phyloP scores from a whole-genome alignment of 2,329 filamentous ascomycete genomes.

The Ophiostoma novo-ulmi region DNA sequence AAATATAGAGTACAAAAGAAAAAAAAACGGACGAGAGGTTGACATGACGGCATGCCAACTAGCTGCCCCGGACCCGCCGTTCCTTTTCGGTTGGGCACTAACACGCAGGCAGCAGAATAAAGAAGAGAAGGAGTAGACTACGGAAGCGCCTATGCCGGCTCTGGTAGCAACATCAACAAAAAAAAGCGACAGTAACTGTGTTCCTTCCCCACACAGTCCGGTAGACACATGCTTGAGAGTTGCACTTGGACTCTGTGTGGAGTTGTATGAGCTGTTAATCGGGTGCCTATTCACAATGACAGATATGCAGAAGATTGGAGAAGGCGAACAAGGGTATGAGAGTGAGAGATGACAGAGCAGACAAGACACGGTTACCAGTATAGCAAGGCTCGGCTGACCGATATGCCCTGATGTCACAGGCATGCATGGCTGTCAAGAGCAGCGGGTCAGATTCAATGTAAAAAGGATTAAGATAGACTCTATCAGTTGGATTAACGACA shows the following conservation, averaged over 20 bases:
- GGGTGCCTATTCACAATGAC: neutral
- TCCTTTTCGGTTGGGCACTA: neutral
- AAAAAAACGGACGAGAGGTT: neutral
- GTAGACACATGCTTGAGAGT: neutral
- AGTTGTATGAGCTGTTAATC: neutral
- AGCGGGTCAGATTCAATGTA: neutral
- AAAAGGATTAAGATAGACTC: neutral
- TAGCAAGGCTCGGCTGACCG: neutral
- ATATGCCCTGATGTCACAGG: too few relatives aligned
- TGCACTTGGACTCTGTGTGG: neutral
- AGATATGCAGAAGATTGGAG: neutral
- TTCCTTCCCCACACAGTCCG: neutral
- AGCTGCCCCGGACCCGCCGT: neutral
- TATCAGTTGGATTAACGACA: neutral
- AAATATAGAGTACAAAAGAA: neutral
- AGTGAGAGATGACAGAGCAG: neutral
- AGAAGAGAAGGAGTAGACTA: neutral
- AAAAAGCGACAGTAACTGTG: neutral
- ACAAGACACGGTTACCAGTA: neutral
- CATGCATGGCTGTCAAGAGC: too few relatives aligned
- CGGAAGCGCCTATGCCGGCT: neutral
- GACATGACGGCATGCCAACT: neutral
- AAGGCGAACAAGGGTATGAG: too few relatives aligned
- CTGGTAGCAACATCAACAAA: neutral
- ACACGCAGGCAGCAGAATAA: constrained; percentile 11